Percentiles rank a stretch among this genome's conserved stretches.
Evolutionary conservation across 2,329 filamentous ascomycete genomes (phyloP).

Genomic region (Harringtonia lauricola): DNA sequence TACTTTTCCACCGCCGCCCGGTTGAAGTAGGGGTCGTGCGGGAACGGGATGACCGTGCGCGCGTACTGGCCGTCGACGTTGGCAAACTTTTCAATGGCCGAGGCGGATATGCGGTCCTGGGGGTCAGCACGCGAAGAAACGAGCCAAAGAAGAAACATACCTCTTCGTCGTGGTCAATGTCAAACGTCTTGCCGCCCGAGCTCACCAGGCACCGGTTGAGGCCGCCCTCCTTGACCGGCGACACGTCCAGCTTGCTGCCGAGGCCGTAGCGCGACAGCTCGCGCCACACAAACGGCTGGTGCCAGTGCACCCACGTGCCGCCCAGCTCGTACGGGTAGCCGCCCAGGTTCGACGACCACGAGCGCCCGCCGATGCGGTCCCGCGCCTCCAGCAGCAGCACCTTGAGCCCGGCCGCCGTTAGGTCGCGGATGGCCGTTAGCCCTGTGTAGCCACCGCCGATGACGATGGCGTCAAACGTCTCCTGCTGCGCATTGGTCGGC

Average conservation of each 20-base stretch:
- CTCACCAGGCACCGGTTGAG: constrained; percentile 30
- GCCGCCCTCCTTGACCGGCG: constrained; percentile 13
- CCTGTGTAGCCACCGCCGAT: constrained; percentile 47
- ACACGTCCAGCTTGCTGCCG: neutral
- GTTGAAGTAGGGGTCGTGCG: constrained; percentile 24
- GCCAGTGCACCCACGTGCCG: constrained; percentile 37
- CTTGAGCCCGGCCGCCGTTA: constrained; percentile 38
- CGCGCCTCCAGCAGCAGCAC: constrained; percentile 47
- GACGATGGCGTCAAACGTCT: constrained; percentile 17
- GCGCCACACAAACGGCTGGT: constrained; percentile 29
- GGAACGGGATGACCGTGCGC: constrained; percentile 26
- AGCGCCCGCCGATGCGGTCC: constrained; percentile 40
- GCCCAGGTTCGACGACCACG: constrained; percentile 21
- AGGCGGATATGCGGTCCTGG: neutral
- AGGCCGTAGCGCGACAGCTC: constrained; percentile 35
- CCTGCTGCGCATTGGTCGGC: too few species aligned
- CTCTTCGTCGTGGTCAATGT: constrained; percentile 29
- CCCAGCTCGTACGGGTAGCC: constrained; percentile 36
- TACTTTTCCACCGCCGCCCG: constrained; percentile 20
- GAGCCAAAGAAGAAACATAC: neutral
- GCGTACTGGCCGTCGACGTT: constrained; percentile 32
- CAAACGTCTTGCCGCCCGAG: constrained; percentile 4
- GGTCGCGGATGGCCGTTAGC: constrained; percentile 42
- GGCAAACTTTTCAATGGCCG: constrained; percentile 28
- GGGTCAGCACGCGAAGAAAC: neutral